Base-by-base conservation (phyloP, 345 rosid genomes). In the Nephelium lappaceum region DNA sequence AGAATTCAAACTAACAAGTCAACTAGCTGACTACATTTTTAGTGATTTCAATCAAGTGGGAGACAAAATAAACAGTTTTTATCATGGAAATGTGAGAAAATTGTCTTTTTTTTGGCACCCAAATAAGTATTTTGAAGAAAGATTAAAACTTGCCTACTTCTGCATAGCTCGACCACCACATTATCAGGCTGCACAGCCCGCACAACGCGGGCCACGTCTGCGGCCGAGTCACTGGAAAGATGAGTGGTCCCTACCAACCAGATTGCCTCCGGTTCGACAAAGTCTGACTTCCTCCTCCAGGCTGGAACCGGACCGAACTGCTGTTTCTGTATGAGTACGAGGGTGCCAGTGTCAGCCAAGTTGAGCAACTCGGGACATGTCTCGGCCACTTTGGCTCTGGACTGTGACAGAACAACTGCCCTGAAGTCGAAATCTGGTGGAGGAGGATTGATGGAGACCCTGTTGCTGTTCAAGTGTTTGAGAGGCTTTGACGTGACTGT, bases 81-180 rank as follows among this genome's bases (percentile, higher is more conserved):
- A 53, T 19, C 18, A 53, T 19, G 21, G 16, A 53, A 15, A 15
- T 19, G 5, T 14, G 9, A 15, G 49, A 45, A 45, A 45, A 8
- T 10, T 45, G 18, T 53, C 6, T 53, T 5, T 15, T 19, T 21
- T 60, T 60, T 9, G 27, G 12, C 27, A 21, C 64, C 25, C 27
- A 60, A 60, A 18, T 31, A 2, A 21, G 38, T 23, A 65, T 4
- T 69, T 58, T 18, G 1, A 41, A 0, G 0, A 42, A 10, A 60
- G 66, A 39, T 3, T 18, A 67, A 61, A 10, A 88, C 92, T 90
- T 85, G 86, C 97, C 98, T 89, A 97, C 94, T 92, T 79, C 98
- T 84, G 75, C 99, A 96, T 65, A 93, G 97, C 87, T 94, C 98
- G 45, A 94, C 99, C 61, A 92, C 97, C 60, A 96, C 91, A 78